A percentile compares a stretch with the other conserved stretches of the same genome.
Evolutionary conservation across 345 rosid species (phyloP).

Genomic region (Rhodamnia argentea): DNA sequence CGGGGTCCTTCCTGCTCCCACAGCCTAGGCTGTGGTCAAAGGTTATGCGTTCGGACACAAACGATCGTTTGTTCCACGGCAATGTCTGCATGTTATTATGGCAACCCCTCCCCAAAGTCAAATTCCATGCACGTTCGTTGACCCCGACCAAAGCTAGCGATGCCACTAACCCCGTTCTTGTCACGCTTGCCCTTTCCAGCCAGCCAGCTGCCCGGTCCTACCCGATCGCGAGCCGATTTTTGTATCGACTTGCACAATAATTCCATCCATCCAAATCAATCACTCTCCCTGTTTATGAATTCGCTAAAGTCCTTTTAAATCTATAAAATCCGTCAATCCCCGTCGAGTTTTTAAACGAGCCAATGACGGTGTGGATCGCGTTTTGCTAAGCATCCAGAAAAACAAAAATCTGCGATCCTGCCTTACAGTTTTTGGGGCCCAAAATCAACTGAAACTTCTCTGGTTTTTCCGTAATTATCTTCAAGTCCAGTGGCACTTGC

Average conservation of each 20-base stretch:
- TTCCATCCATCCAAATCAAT: neutral
- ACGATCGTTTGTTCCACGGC: neutral
- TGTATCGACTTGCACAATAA: neutral
- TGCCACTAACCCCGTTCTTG: too few species aligned
- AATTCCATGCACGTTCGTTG: neutral
- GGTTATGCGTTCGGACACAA: neutral
- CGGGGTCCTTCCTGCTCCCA: neutral
- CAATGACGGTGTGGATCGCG: neutral
- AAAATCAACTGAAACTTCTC: neutral
- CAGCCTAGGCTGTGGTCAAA: neutral
- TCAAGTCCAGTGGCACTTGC: neutral
- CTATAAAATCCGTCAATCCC: neutral
- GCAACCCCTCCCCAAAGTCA: neutral
- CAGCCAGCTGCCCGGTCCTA: neutral
- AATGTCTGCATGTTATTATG: neutral
- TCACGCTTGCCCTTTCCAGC: neutral
- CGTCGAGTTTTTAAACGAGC: neutral
- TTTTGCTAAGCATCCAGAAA: neutral
- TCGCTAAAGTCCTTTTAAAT: neutral
- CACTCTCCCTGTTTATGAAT: neutral
- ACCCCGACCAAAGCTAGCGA: neutral
- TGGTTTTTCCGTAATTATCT: neutral
- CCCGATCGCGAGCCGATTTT: neutral
- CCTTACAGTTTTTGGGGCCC: neutral
- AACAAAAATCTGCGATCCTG: neutral